Evolutionary conservation across 805 yeast species (phyloP).

Genomic region (Ogataea methylovora): DNA sequence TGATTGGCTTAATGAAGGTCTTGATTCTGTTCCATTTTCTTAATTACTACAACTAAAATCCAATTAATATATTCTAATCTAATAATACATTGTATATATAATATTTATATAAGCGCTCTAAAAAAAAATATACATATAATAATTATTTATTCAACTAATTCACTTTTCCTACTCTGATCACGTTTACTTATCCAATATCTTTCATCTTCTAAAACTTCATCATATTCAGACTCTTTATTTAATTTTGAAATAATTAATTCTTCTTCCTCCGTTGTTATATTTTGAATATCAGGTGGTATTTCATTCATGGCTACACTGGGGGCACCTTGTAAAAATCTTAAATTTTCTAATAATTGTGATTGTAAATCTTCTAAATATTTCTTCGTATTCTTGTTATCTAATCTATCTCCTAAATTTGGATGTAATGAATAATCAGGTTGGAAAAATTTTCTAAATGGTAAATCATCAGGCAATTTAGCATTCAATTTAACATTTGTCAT

Average conservation of each 20-base stretch:
- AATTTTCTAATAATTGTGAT: slow-evolving; percentile 69
- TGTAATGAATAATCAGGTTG: slow-evolving; percentile 89
- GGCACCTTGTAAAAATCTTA: slow-evolving; percentile 78
- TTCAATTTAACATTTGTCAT: slow-evolving; percentile 74
- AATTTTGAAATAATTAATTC: slow-evolving; percentile 26
- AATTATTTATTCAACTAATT: slow-evolving; percentile 17
- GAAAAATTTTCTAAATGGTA: slow-evolving; percentile 77
- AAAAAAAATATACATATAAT: neutral
- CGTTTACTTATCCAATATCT: slow-evolving; percentile 30
- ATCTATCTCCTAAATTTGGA: slow-evolving; percentile 70
- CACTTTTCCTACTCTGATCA: slow-evolving; percentile 31
- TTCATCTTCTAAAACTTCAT: slow-evolving; percentile 26
- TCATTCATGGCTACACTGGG: slow-evolving; percentile 93
- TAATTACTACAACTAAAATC: slow-evolving; percentile 2
- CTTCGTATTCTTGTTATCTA: slow-evolving; percentile 81
- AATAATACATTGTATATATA: neutral
- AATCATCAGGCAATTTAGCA: slow-evolving; percentile 60
- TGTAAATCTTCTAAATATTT: slow-evolving; percentile 76
- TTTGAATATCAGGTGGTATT: slow-evolving; percentile 62
- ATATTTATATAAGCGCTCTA: no score
- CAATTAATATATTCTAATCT: no score
- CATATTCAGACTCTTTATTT: slow-evolving; percentile 26
- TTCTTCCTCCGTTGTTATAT: slow-evolving; percentile 37
- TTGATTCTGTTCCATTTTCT: slow-evolving; percentile 29
- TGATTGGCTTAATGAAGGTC: slow-evolving; percentile 22